These are phyloP conservation scores for Tremellales sp. DNA, from an alignment of 1,284 basidiomycete genomes.

Conservation along the genomic window DNA sequence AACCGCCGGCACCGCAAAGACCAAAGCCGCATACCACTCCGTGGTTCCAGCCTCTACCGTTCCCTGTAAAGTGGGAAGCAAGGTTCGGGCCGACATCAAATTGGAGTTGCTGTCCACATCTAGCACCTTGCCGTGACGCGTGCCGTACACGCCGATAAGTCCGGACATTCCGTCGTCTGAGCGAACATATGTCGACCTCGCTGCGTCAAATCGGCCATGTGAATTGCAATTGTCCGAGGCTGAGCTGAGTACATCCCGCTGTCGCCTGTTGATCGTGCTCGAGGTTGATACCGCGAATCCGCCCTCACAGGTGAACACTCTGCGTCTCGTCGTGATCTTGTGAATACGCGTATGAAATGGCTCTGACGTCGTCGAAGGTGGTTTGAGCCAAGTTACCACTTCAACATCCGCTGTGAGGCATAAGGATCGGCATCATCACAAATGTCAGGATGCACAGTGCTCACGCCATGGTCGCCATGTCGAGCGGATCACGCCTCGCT, in stretches of 20 bases:
- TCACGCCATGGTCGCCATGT: constrained; percentile 27
- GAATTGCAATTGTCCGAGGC: constrained; percentile 4
- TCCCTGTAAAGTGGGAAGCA: constrained; percentile 54
- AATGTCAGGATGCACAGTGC: constrained; percentile 3
- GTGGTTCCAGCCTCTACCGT: neutral
- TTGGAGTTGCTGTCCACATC: constrained; percentile 63
- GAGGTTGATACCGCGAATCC: constrained; percentile 22
- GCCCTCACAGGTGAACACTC: constrained; percentile 12
- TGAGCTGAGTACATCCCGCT: neutral
- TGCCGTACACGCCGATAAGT: constrained; percentile 16
- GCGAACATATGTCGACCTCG: constrained; percentile 10
- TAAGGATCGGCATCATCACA: neutral
- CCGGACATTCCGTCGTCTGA: constrained; percentile 21
- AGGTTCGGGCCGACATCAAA: constrained; percentile 61
- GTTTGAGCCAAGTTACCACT: constrained; percentile 25
- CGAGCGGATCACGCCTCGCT: constrained; percentile 19
- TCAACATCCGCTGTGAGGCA: constrained; percentile 16
- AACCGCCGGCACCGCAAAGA: neutral
- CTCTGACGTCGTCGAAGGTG: constrained; percentile 11
- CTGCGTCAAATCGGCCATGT: constrained; percentile 7
- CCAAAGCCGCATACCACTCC: neutral
- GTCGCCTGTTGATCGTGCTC: constrained; percentile 10
- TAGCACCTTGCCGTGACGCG: constrained; percentile 11
- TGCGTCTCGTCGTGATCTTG: constrained; percentile 9
- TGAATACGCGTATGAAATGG: constrained; percentile 29